Percentiles rank a stretch among this genome's conserved stretches.
These are phyloP conservation scores for Penicillium hesseltinei DNA, from an alignment of 2,329 filamentous ascomycete species.

Conservation along the genomic window DNA sequence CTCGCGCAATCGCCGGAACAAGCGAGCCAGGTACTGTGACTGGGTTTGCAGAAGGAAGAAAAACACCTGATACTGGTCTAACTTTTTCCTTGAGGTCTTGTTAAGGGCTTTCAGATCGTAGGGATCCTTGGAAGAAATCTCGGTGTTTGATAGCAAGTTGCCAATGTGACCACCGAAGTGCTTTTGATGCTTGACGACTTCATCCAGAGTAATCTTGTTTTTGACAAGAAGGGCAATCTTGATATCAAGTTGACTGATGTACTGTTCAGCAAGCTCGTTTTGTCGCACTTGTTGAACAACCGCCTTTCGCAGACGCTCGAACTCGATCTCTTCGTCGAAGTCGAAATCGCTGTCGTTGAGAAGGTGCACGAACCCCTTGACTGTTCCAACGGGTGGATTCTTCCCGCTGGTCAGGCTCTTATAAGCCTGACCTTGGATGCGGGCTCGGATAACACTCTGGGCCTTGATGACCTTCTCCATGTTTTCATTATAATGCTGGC, in stretches of 20 bases:
- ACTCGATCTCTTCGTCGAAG: conserved; percentile 97
- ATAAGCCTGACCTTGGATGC: conserved; percentile 96
- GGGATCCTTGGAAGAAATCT: conserved; percentile 83
- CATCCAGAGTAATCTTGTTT: conserved; percentile 98
- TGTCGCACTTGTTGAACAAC: conserved; percentile 96
- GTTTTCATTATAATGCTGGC: conserved; percentile 85
- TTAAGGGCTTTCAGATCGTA: conserved; percentile 97
- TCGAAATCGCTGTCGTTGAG: conserved; percentile 98
- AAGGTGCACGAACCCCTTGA: conserved; percentile 97
- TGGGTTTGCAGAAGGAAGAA: conserved; percentile 98
- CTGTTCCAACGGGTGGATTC: conserved; percentile 92
- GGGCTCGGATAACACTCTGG: conserved; percentile 91
- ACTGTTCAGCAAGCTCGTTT: conserved; percentile 95
- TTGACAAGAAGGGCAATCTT: conserved; percentile 98
- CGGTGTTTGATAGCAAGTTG: conserved; percentile 79
- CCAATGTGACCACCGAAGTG: conserved; percentile 90
- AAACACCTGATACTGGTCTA: conserved; percentile 94
- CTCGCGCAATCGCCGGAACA: conserved; percentile 82
- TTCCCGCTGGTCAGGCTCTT: conserved; percentile 95
- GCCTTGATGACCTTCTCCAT: conserved; percentile 99
- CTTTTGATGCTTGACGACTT: conserved; percentile 94
- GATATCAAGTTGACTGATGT: conserved; percentile 97
- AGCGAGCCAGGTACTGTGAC: conserved; percentile 83
- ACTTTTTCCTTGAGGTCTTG: conserved; percentile 91
- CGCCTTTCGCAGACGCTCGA: conserved; percentile 89